Percentiles rank a stretch among this genome's conserved stretches.
These are phyloP conservation scores for Cucumis hystrix DNA, from an alignment of 306 rosid genomes.

Conservation along the genomic window DNA sequence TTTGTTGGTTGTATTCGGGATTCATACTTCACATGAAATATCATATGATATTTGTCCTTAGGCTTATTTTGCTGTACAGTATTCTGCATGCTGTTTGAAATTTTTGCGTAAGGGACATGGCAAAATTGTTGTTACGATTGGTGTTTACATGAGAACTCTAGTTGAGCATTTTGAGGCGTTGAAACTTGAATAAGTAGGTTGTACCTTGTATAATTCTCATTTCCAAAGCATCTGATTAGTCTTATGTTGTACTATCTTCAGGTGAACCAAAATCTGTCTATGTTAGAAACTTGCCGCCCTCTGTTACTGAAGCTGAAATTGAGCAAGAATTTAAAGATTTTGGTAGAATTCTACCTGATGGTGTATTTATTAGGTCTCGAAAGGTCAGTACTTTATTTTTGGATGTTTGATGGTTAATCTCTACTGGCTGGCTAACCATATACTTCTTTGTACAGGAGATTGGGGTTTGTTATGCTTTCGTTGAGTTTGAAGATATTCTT, in stretches of 20 bases:
- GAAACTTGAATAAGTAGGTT: background rate
- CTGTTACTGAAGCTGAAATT: constrained; percentile 65
- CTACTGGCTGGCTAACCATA: constrained; percentile 14
- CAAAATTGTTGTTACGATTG: background rate
- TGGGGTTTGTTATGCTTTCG: constrained; percentile 93
- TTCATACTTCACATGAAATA: background rate
- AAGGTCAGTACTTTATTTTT: constrained; percentile 35
- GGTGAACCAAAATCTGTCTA: constrained; percentile 89
- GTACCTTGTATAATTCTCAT: background rate
- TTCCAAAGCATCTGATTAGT: background rate
- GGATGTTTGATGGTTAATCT: background rate
- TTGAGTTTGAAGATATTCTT: constrained; percentile 76
- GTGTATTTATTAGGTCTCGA: constrained; percentile 70
- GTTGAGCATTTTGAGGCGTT: background rate
- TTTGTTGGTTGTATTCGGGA: background rate
- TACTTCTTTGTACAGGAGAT: constrained; percentile 53
- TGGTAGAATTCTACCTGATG: constrained; percentile 72
- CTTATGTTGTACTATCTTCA: constrained; percentile 13
- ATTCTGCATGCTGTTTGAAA: background rate
- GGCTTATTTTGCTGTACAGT: background rate
- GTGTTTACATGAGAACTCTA: background rate
- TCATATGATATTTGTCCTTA: background rate
- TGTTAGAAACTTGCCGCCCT: constrained; percentile 74
- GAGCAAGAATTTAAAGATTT: constrained; percentile 67
- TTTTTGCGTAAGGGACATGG: background rate